Conservation (phyloP, 257 asterid species). For the Solanum chiquidenum region DNA sequence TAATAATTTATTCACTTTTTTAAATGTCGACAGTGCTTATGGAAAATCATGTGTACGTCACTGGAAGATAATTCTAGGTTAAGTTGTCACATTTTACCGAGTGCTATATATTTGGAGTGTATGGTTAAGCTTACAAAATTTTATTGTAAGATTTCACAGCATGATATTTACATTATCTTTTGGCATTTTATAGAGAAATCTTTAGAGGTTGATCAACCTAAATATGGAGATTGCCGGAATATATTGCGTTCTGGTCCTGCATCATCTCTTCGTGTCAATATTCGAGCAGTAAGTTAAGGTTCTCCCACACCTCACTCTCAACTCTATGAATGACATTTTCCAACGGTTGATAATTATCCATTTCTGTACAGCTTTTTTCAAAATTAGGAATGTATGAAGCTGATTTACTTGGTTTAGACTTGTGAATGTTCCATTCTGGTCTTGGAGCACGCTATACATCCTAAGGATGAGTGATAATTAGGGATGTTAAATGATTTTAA, state of each 20-base stretch:
- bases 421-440: not conserved
- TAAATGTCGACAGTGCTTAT: not conserved
- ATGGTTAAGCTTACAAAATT: not conserved
- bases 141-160: not conserved
- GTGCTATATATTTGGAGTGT: not conserved
- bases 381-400: not conserved
- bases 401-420: not conserved
- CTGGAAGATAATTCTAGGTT: not conserved
- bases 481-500: not conserved
- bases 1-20: not conserved
- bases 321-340: not conserved
- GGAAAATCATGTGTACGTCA: not conserved
- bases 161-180: conserved; percentile 4
- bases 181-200: conserved; percentile 33
- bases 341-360: not conserved
- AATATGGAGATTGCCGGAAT: conserved; percentile 67
- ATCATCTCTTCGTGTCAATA: conserved; percentile 76
- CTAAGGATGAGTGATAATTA: not conserved
- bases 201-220: conserved; percentile 60
- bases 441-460: not conserved
- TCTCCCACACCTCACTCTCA: not conserved
- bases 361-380: not conserved
- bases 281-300: conserved; percentile 78
- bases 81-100: not conserved
- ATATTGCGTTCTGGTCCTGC: conserved; percentile 94